Base-by-base conservation (phyloP, 163 green algal species). In the Prototheca stagnorum region DNA sequence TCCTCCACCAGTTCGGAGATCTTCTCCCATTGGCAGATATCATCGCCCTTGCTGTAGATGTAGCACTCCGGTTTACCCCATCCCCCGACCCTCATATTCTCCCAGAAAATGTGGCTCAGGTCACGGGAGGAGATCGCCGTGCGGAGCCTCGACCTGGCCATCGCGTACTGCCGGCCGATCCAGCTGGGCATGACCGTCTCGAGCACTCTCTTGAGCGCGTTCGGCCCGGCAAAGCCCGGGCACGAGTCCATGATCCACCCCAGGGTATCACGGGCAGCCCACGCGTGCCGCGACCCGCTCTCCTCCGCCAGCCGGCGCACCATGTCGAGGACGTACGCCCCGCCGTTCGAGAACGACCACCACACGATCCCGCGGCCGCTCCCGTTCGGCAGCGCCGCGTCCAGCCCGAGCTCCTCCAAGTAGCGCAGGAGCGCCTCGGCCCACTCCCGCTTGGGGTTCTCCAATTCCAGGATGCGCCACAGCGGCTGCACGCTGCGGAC, bases 191-290 rank as follows among this genome's bases (percentile, higher is more conserved):
- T 47, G 5, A 34, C 40, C 40, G 1, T 29, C 40, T 23, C 14
- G 40, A 28, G 19, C 22, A 11, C 33, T 11, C 14, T 11, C 11
- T 39, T 15, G 36, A 43, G 36, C 36, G 15, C 9, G 36, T n/a
- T 43, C n/a, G 41, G 16, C 22, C 8, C 23, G 5, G 21, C 45
- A 1, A 43, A 31, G 27, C 7, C 31, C 8, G 45, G 45, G 45
- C 31, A 29, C 20, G 31, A 43, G 45, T 52, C 45, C n/a, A 52
- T 43, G 8, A 52, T 42, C 2, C 21, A 52, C 45, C n/a, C 45
- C 29, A 42, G n/a, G n/a, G n/a, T n/a, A n/a, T n/a, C 28, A 52
- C 45, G 20, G 11, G 25, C 21, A 9, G 35, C 45, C 31, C 27
- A 20, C 27, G 19, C 35, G n/a, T 34, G 42, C 3, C 44, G 23